Base-by-base conservation (phyloP, 306 rosid genomes). In the Glycyrrhiza uralensis region DNA sequence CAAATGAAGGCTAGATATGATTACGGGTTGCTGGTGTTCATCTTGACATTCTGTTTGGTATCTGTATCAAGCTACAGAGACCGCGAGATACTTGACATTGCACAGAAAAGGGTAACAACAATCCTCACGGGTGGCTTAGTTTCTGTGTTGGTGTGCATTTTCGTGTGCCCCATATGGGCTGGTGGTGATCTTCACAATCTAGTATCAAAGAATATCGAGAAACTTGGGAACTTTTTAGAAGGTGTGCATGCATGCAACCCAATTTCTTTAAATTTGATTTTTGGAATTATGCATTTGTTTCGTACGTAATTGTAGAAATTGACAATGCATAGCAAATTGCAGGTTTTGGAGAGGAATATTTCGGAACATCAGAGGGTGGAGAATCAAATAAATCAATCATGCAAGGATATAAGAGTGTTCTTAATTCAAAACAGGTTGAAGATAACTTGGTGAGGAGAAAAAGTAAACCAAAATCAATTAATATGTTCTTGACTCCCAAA, bases 101-200 rank as follows among this genome's bases (percentile, higher is more conserved):
- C 82, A n/a, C 57, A 66, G 26, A 54, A 69, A 54, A 84, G 87
- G 69, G 54, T 78, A 1, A 55, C 66, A 7, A 72, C 89, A 42
- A 82, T 84, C 38, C 54, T 80, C 3, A 10, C 74, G 2, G 92
- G 89, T n/a, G 50, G 79, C 64, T 55, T 45, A 5, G 64, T 56
- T 10, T 66, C 79, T 23, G 10, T 84, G 1, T 28, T 45, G 52
- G 63, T 82, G 7, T 77, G 80, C 59, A 24, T 78, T 59, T 80
- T 66, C 26, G 81, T 87, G 60, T 78, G 20, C 55, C 89, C 85
- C 0, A 50, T 87, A 7, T 87, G 92, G 92, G 77, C 81, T 5
- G 85, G 92, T 28, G 69, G 32, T 5, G 89, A 87, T n/a, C 84
- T 87, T 45, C 92, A 84, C 58, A 82, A 80, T 26, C 56, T 70